Evolutionary conservation across 345 rosid species (phyloP).

Genomic region (Anacardium occidentale): DNA sequence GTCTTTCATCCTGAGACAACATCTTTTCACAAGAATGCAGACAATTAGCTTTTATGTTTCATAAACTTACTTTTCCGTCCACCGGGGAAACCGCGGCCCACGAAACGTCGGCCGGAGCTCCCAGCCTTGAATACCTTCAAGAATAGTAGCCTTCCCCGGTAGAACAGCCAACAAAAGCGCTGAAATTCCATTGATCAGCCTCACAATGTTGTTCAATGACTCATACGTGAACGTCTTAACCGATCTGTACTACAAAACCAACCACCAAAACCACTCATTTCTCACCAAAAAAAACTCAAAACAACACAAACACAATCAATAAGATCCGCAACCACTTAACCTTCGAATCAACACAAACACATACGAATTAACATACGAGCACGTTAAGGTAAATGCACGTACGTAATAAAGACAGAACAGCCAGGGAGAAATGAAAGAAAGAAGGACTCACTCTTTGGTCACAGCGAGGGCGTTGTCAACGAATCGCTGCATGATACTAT

Average conservation of each 20-base stretch:
- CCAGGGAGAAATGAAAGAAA: conserved; percentile 15
- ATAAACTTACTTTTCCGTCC: conserved; percentile 84
- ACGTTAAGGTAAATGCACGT: background rate
- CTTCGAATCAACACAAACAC: background rate
- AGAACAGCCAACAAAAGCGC: conserved; percentile 72
- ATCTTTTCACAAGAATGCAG: background rate
- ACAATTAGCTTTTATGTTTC: too few relatives aligned
- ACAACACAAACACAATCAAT: background rate
- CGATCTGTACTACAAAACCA: conserved; percentile 66
- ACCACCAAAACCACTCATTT: conserved; percentile 17
- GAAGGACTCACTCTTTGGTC: conserved; percentile 72
- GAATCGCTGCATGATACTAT: conserved; percentile 46
- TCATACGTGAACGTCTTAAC: conserved; percentile 90
- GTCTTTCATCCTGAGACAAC: background rate
- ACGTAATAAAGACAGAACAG: conserved; percentile 1
- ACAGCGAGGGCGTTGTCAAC: conserved; percentile 90
- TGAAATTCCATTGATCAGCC: conserved; percentile 81
- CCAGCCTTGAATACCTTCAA: conserved; percentile 97
- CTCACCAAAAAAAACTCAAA: background rate
- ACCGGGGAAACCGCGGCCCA: conserved; percentile 89
- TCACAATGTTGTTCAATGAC: conserved; percentile 73
- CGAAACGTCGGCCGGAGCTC: conserved; percentile 89
- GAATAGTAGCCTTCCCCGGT: conserved; percentile 74
- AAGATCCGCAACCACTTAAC: background rate
- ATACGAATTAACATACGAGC: background rate